Evolutionary conservation across 2,329 filamentous ascomycete species (phyloP), one percentile per base, ranked within the genome.

Genomic region (Fusarium sp.): DNA sequence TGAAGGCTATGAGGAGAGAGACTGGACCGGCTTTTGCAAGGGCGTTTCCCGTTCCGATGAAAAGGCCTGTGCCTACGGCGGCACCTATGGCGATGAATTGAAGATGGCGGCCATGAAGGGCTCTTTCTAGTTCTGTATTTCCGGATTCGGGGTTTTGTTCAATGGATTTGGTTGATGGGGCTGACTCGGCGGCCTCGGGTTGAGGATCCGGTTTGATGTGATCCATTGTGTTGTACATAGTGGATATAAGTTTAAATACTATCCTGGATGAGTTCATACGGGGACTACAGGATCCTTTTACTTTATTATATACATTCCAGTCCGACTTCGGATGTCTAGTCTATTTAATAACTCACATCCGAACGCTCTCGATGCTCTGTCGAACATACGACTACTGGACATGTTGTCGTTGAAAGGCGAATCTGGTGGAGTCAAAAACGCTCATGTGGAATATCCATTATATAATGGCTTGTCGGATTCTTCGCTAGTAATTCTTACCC

Each of bases 1-100:
- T 29, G 12, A 71, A 70, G 11, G 67, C 67, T 1, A 70, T 56
- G 4, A 71, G 59, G n/a, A 70, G 53, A 1, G 68, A 67, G 4
- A 53, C 56, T 2, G 68, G 68, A 3, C 68, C 68, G 3, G 57
- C 54, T 15, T 34, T 63, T 12, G 68, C 53, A 0, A 71, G 47
- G 14, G 66, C 69, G 1, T 54, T 59, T 8, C 68, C 68, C 1
- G 63, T 60, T 8, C 68, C 68, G 65, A 91, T 84, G 76, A 91
- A 91, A 22, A 91, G 83, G 72, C 89, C 89, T 6, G 89, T 91
- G 59, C 89, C 89, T 68, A 91, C 90, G 24, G 86, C 88, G 66
- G 86, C 86, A 46, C 68, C 68, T n/a, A 70, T 66, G 6, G 67
- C 67, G 6, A 90, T 79, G 77, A 90, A 89, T 71, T 90, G 88